These are phyloP conservation scores for Cornus kousa DNA, from an alignment of 148 eudicot genomes.

Conservation along the genomic window DNA sequence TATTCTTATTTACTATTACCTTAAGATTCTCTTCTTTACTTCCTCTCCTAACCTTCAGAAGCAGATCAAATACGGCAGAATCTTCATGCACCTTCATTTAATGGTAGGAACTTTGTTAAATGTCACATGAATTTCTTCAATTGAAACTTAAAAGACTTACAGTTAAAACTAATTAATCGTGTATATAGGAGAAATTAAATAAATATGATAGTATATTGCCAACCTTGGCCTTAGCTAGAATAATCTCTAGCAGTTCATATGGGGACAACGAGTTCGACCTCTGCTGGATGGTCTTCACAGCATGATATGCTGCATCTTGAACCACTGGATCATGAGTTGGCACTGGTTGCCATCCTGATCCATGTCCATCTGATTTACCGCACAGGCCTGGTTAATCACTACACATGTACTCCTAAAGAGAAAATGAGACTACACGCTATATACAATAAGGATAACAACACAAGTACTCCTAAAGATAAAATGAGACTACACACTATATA, in stretches of 20 bases:
- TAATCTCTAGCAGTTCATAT: slow-evolving; percentile 43
- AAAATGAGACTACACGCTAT: not conserved
- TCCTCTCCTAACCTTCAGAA: slow-evolving; percentile 40
- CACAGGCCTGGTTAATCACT: slow-evolving; percentile 11
- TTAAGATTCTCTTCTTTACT: slow-evolving; percentile 35
- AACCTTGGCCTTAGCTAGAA: slow-evolving; percentile 55
- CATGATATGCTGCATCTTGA: slow-evolving; percentile 46
- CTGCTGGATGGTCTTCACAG: slow-evolving; percentile 41
- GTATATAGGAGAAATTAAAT: not conserved
- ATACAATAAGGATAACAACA: not conserved
- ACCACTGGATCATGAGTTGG: slow-evolving; percentile 42
- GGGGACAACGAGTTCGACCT: slow-evolving; percentile 34
- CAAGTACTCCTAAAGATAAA: not conserved
- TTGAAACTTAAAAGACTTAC: not conserved
- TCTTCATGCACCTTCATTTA: slow-evolving; percentile 35
- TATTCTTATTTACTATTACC: slow-evolving; percentile 32
- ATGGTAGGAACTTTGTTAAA: not conserved
- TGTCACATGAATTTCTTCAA: not conserved
- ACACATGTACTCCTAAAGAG: not conserved
- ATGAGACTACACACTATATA: not conserved
- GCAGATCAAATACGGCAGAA: slow-evolving; percentile 35
- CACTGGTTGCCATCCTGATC: slow-evolving; percentile 32
- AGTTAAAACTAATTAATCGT: not conserved
- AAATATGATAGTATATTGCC: not conserved
- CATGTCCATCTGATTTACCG: slow-evolving; percentile 27